Base-by-base conservation (phyloP, 768 basidiomycete species). In the Amanita rubescens region DNA sequence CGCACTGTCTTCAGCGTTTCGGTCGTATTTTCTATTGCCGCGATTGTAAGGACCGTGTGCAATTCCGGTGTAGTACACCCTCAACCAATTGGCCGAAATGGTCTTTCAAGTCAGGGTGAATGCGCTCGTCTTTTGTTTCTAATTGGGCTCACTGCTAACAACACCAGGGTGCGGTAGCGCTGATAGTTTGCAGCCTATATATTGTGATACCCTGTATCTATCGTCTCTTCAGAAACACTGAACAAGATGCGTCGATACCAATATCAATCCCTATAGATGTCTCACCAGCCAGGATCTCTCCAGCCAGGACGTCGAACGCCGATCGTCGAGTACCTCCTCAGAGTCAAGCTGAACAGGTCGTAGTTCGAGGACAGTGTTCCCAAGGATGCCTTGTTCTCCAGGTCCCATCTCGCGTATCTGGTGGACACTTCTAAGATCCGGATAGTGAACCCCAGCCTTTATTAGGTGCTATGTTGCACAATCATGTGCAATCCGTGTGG, bases 1-100 rank as follows among this genome's bases (percentile, higher is more conserved):
- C 50, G 64, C 2, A 25, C 56, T 20, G 54, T 63, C n/a, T 67
- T 68, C 44, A 61, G 65, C 6, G 51, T 60, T 17, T 65, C 63
- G 33, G 32, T 62, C 10, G 27, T 65, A 32, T 65, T 59, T 30
- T 53, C 63, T 1, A 19, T 66, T 7, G 56, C 58, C 12, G 55
- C 59, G 15, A 49, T 66, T 25, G 45, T 60, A 19, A 62, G 58
- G 32, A 58, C 53, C 37, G 37, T 59, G 12, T 63, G 66, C 33
- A 43, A 58, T 46, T n/a, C n/a, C n/a, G n/a, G n/a, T n/a, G n/a
- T n/a, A n/a, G n/a, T n/a, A n/a, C n/a, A n/a, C n/a, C n/a, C n/a
- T n/a, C n/a, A n/a, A n/a, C 55, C n/a, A 20, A n/a, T n/a, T 59
- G 12, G 52, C 59, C 6, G 51, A 46, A 11, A 43, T 61, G n/a